Base-by-base conservation (phyloP, 768 basidiomycete genomes). In the Sutorius australiensis region DNA sequence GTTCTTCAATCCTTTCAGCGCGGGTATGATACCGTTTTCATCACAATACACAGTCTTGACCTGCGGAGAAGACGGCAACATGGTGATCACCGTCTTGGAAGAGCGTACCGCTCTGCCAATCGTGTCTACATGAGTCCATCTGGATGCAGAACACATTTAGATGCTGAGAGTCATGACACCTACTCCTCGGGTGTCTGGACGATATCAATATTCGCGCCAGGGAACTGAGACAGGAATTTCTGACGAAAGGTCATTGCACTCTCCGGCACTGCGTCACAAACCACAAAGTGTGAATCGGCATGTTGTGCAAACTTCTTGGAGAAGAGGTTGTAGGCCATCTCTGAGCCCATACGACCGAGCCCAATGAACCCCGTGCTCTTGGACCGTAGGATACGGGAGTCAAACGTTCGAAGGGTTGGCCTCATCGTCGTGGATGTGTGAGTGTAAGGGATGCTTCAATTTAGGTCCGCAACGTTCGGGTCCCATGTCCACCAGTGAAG, bases 1-100 rank as follows among this genome's bases (percentile, higher is more conserved):
- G n/a, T 60, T 62, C 2, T 70, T 45, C 36, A 92, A 62, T 16
- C 69, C 73, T 47, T 72, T 73, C 44, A 95, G 72, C 0, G 82
- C 77, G 5, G 86, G 77, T 51, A 91, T 72, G 48, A 95, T 81
- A 0, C 84, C 85, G n/a, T 73, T 72, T 43, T 70, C 69, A 38
- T 77, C 75, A 19, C 75, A 63, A 67, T 94, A 95, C 10, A 94
- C 93, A 46, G 76, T 71, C 47, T 81, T 75, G 38, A 97, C 93
- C 59, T 98, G 88, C 0, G 92, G 89, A 7, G 92, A 90, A 1
- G 92, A 94, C 0, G 94, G 94, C 2, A 98, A 77, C 92, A 95
- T 94, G 6, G 93, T 95, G 47, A 98, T 67, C 42, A 97, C 77
- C 9, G 81, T 86, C 42, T 75, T 70, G 16, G 88, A 87, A 21